These are phyloP conservation scores for Thielaviopsis punctulata DNA, from an alignment of 2,329 filamentous ascomycete species.

Conservation along the genomic window DNA sequence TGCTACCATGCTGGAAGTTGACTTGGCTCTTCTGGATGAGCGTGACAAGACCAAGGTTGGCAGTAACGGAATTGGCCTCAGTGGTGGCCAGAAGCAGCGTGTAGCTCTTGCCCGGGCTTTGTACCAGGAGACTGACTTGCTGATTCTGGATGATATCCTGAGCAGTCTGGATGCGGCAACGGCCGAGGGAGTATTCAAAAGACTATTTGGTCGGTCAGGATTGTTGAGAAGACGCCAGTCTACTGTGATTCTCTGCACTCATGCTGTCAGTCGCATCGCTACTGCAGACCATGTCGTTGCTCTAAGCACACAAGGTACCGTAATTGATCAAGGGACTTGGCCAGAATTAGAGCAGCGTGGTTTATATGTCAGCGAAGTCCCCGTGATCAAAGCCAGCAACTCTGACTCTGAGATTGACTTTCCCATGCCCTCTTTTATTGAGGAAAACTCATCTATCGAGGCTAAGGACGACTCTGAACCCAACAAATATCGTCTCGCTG, in stretches of 20 bases:
- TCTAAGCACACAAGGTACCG: slow-evolving; percentile 23
- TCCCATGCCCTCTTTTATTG: not conserved
- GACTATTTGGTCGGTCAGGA: slow-evolving; percentile 25
- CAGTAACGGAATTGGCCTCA: slow-evolving; percentile 24
- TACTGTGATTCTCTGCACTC: slow-evolving; percentile 26
- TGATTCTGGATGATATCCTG: slow-evolving; percentile 30
- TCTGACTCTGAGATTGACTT: not conserved
- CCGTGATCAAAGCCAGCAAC: not conserved
- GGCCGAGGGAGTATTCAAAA: slow-evolving; percentile 25
- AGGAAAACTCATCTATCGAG: not conserved
- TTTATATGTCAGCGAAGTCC: slow-evolving; percentile 19
- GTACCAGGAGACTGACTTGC: slow-evolving; percentile 22
- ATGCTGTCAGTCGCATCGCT: slow-evolving; percentile 19
- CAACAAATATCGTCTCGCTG: slow-evolving; percentile 15
- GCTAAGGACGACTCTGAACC: not conserved
- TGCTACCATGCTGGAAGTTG: slow-evolving; percentile 19
- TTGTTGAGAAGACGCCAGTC: slow-evolving; percentile 21
- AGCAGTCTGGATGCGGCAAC: slow-evolving; percentile 28
- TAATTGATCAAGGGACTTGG: slow-evolving; percentile 26
- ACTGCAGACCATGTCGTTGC: slow-evolving; percentile 30
- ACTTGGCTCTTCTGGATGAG: slow-evolving; percentile 19
- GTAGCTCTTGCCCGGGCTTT: slow-evolving; percentile 27
- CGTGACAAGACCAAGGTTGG: slow-evolving; percentile 24
- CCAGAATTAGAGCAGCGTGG: slow-evolving; percentile 17
- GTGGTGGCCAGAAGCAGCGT: slow-evolving; percentile 25